Conservation (phyloP, 2,329 filamentous ascomycete species). For the Penicillium corylophilum region DNA sequence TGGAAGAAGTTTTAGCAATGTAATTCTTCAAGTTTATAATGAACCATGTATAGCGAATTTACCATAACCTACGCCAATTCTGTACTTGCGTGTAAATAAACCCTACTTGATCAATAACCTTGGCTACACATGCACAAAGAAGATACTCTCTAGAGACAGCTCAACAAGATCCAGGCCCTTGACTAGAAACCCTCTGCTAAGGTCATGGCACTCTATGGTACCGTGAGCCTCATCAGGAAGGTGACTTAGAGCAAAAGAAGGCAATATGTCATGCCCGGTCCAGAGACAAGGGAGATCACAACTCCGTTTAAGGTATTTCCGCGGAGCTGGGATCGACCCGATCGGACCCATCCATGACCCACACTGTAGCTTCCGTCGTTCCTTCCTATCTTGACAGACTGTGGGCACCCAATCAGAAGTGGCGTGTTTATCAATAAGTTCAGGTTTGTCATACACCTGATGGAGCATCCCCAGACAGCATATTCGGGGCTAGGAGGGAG, state of each 20-base stretch:
- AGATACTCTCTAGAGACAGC: too few relatives aligned
- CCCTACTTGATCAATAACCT: too few relatives aligned
- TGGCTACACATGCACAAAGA: too few relatives aligned
- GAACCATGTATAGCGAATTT: background rate
- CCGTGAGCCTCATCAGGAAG: background rate
- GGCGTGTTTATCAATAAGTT: constrained; percentile 24
- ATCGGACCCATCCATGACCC: constrained; percentile 2
- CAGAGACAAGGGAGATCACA: background rate
- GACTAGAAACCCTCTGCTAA: too few relatives aligned
- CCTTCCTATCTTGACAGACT: constrained; percentile 14
- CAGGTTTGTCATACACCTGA: background rate
- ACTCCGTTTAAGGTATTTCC: constrained; percentile 20
- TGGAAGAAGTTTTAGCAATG: background rate
- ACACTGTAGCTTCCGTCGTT: constrained; percentile 1
- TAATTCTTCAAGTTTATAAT: background rate
- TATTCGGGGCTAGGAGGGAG: background rate
- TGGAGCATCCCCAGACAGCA: constrained; percentile 4
- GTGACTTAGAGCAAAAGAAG: background rate
- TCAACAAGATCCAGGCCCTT: too few relatives aligned
- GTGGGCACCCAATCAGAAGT: constrained; percentile 22
- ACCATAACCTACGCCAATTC: background rate
- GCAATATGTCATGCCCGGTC: background rate
- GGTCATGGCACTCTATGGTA: too few relatives aligned
- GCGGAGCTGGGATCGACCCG: constrained; percentile 17
- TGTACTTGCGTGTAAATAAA: background rate